These are phyloP conservation scores for Pseudomicrostroma phylloplanum DNA, from an alignment of 1,284 basidiomycete species.

Conservation along the genomic window DNA sequence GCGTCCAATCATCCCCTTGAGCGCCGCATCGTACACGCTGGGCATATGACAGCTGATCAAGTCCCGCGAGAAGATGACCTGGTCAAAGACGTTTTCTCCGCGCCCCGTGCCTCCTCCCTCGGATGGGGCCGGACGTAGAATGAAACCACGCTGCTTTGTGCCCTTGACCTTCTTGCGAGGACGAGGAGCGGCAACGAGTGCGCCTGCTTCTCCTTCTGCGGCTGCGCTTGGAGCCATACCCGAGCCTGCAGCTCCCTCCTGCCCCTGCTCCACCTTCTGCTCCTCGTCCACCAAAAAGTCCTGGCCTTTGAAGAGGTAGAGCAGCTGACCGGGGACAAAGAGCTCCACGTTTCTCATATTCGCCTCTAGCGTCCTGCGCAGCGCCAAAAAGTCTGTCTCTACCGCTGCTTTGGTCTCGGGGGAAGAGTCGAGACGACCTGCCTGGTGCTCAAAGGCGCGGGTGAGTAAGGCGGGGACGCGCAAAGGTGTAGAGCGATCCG, in stretches of 20 bases:
- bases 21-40: conserved; percentile 55
- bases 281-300: conserved; percentile 53
- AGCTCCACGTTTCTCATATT: conserved; percentile 71
- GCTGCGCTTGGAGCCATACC: conserved; percentile 10
- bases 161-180: conserved; percentile 19
- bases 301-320: conserved; percentile 68
- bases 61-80: conserved; percentile 70
- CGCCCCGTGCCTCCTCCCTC: conserved; percentile 10
- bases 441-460: conserved; percentile 30
- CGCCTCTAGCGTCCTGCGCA: conserved; percentile 74
- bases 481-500: conserved; percentile 8
- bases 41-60: conserved; percentile 70
- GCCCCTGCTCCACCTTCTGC: neutral
- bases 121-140: neutral
- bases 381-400: conserved; percentile 55
- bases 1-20: neutral
- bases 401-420: neutral
- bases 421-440: conserved; percentile 17
- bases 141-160: neutral
- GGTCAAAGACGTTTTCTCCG: conserved; percentile 61
- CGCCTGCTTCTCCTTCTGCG: conserved; percentile 54
- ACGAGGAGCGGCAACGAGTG: conserved; percentile 8
- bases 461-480: conserved; percentile 30
- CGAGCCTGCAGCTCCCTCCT: neutral
- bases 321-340: conserved; percentile 70